A percentile compares a stretch with the other conserved stretches of the same genome.
phyloP scores from a whole-genome alignment of 805 yeast genomes.

The Ogataea wickerhamii region DNA sequence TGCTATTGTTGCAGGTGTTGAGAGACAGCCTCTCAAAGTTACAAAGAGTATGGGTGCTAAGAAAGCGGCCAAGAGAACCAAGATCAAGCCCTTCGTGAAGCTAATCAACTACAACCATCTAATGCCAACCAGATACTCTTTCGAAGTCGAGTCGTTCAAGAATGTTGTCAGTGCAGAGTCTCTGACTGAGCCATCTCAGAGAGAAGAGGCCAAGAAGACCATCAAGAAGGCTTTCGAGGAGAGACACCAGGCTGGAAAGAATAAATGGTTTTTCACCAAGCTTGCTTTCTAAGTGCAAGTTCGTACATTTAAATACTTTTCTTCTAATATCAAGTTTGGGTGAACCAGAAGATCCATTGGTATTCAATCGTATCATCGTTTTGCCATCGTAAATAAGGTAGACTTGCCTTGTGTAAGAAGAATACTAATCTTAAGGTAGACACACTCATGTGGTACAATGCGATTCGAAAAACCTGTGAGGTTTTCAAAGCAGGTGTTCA shows the following conservation, averaged over 20 bases:
- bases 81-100: constrained; percentile 98
- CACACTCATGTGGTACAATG: too few relatives aligned
- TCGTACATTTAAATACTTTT: constrained; percentile 7
- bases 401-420: too few relatives aligned
- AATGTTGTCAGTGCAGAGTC: constrained; percentile 87
- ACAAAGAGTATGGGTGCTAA: constrained; percentile 92
- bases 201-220: constrained; percentile 98
- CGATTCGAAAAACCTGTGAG: too few relatives aligned
- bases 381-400: too few relatives aligned
- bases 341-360: too few relatives aligned
- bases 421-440: too few relatives aligned
- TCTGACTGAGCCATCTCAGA: constrained; percentile 95
- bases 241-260: constrained; percentile 99
- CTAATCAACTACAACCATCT: constrained; percentile 99
- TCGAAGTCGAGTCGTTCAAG: constrained; percentile 96
- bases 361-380: too few relatives aligned
- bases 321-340: background rate
- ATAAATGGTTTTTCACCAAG: constrained; percentile 99
- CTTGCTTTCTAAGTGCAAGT: constrained; percentile 34
- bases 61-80: constrained; percentile 95
- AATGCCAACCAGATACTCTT: constrained; percentile 99
- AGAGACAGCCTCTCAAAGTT: constrained; percentile 96
- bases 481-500: too few relatives aligned
- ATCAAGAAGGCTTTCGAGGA: constrained; percentile 99
- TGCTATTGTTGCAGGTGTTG: constrained; percentile 99